Evolutionary conservation across 192 early-diverging fungal genomes (phyloP), one percentile per base, ranked within the genome.

Genomic region (Dissophora globulifera): DNA sequence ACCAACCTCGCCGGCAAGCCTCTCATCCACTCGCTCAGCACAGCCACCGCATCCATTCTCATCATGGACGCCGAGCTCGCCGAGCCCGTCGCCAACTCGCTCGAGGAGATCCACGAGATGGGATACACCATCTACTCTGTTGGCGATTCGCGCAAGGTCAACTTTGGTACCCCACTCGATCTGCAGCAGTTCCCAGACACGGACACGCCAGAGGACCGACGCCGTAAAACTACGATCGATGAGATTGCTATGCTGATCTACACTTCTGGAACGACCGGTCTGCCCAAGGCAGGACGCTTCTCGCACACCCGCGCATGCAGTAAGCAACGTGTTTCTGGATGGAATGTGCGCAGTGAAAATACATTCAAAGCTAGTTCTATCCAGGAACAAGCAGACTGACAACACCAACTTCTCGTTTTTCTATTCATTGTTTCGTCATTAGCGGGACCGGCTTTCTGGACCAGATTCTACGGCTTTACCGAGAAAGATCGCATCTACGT

Each of bases 201-300:
- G 10, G 59, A 62, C 25, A 65, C 62, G 7, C 62, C 60, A 3
- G 51, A 60, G 4, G 46, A 67, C 40, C 8, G 56, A 29, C 30
- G 61, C 30, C 47, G 54, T 2, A 25, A 27, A 0, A 55, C 58
- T 1, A 54, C 56, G 4, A 8, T 25, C 32, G 19, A 57, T 41
- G 78, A 86, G 30, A 65, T 70, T 27, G 76, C 81, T 13, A 67
- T 82, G 65, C 54, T 86, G 46, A 82, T 87, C 32, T 80, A 66
- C 62, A 79, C 78, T 20, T 84, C 82, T 49, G 89, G 89, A 55
- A 90, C 88, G 6, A 89, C 88, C 7, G 89, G 89, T 22, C 41
- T 87, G 33, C 88, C 88, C 13, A 90, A 90, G 58, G 84, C 86
- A 27, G 83, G 84, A 25, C 62, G 69, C 19, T 63, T 86, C 52